These are phyloP conservation scores for Xylaria venustula DNA, from an alignment of 495 filamentous ascomycete genomes.

Conservation along the genomic window DNA sequence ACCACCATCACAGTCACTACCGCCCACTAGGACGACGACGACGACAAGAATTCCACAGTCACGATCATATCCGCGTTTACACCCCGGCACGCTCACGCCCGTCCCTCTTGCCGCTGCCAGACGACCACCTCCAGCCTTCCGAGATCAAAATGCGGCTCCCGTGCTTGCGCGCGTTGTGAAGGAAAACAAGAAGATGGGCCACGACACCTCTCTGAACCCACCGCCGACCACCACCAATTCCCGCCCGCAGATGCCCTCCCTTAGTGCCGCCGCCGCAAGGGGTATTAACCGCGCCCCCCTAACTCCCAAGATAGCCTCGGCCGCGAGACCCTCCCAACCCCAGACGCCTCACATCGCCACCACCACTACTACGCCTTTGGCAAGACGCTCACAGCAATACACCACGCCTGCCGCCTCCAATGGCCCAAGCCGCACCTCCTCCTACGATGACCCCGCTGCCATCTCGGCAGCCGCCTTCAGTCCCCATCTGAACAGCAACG, in stretches of 20 bases:
- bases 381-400: constrained; percentile 24
- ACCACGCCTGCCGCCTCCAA: constrained; percentile 18
- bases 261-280: constrained; percentile 36
- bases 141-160: constrained; percentile 44
- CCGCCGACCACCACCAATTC: constrained; percentile 21
- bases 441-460: constrained; percentile 40
- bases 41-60: background rate
- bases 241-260: constrained; percentile 39
- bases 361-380: constrained; percentile 31
- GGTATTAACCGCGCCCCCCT: constrained; percentile 39
- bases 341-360: constrained; percentile 34
- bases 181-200: constrained; percentile 32
- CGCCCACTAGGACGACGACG: background rate
- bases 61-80: background rate
- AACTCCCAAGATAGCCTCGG: constrained; percentile 46
- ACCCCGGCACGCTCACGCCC: background rate
- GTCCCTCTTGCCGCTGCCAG: constrained; percentile 12
- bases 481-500: constrained; percentile 60
- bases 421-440: constrained; percentile 9
- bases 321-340: constrained; percentile 13
- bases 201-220: constrained; percentile 20
- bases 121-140: constrained; percentile 27
- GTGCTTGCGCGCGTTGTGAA: constrained; percentile 27
- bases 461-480: constrained; percentile 36
- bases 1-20: background rate